Conservation (phyloP, 495 filamentous ascomycete species). For the Pseudevernia furfuracea region DNA sequence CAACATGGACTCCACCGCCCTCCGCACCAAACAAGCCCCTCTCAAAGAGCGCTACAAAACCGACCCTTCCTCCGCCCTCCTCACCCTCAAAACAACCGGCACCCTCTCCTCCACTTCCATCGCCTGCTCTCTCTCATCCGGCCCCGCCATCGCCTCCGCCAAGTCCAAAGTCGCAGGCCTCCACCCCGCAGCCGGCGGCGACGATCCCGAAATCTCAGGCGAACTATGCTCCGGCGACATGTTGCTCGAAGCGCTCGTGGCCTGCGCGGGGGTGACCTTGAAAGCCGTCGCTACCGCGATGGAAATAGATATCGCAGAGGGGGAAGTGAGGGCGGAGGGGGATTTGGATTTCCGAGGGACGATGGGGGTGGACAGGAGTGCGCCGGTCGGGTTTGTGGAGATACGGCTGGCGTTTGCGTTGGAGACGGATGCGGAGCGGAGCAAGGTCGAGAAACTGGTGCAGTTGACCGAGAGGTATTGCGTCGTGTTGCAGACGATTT, state of each 20-base stretch:
- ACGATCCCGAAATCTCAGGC: slow-evolving; percentile 29
- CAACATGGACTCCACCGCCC: slow-evolving; percentile 26
- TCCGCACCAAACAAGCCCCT: slow-evolving; percentile 33
- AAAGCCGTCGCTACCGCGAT: slow-evolving; percentile 35
- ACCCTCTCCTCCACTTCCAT: slow-evolving; percentile 28
- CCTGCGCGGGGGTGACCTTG: slow-evolving; percentile 35
- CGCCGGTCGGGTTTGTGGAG: slow-evolving; percentile 33
- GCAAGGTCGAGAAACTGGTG: slow-evolving; percentile 32
- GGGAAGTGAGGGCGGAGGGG: slow-evolving; percentile 31
- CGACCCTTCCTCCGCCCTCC: slow-evolving; percentile 30
- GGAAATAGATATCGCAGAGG: slow-evolving; percentile 27
- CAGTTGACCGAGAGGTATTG: slow-evolving; percentile 36
- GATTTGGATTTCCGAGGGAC: slow-evolving; percentile 36
- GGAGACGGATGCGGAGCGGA: slow-evolving; percentile 27
- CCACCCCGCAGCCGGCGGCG: slow-evolving; percentile 30
- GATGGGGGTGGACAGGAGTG: slow-evolving; percentile 32
- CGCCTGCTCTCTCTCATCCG: slow-evolving; percentile 30
- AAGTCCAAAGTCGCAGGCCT: slow-evolving; percentile 29
- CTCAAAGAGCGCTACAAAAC: slow-evolving; percentile 31
- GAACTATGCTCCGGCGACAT: slow-evolving; percentile 36
- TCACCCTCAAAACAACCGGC: slow-evolving; percentile 32
- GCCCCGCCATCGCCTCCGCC: slow-evolving; percentile 29
- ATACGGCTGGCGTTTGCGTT: slow-evolving; percentile 32
- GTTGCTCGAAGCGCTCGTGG: slow-evolving; percentile 35
- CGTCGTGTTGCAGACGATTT: slow-evolving; percentile 35